Conservation (phyloP, 1,284 basidiomycete species). For the Macrocybe sp. region DNA sequence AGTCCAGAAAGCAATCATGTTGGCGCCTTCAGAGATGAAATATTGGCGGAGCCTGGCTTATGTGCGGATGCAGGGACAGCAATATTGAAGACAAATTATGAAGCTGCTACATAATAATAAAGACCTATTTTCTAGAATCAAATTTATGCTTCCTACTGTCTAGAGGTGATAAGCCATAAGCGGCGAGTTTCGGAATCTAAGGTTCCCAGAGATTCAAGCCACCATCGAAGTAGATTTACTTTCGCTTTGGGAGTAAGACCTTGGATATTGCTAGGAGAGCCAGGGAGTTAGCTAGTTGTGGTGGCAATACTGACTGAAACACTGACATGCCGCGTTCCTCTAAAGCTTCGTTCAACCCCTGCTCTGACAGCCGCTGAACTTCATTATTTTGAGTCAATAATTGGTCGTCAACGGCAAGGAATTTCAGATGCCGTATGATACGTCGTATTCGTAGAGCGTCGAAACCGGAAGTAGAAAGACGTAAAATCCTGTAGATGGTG, state of each 20-base stretch:
- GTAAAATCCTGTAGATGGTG: conserved; percentile 40
- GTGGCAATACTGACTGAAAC: not conserved
- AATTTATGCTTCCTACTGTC: conserved; percentile 19
- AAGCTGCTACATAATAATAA: too few relatives aligned
- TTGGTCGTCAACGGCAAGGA: conserved; percentile 55
- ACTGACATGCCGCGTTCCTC: conserved; percentile 68
- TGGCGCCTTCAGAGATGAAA: conserved; percentile 54
- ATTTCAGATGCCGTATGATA: conserved; percentile 49
- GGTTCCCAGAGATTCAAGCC: conserved; percentile 44
- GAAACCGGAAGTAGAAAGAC: conserved; percentile 54
- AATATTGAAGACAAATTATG: not conserved
- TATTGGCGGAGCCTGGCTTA: conserved; percentile 62
- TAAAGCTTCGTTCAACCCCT: conserved; percentile 57
- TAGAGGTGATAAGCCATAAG: conserved; percentile 13
- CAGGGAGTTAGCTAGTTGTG: conserved; percentile 3
- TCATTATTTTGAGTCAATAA: conserved; percentile 47
- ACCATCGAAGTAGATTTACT: conserved; percentile 51
- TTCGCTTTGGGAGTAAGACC: conserved; percentile 35
- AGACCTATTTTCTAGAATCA: not conserved
- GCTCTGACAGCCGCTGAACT: conserved; percentile 39
- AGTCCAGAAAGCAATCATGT: conserved; percentile 64
- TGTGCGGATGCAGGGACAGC: conserved; percentile 25
- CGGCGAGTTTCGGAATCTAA: conserved; percentile 26
- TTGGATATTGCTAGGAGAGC: conserved; percentile 29
- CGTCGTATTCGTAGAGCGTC: conserved; percentile 46